Conservation (phyloP, 768 basidiomycete species). For the Candolleomyces efflorescens region DNA sequence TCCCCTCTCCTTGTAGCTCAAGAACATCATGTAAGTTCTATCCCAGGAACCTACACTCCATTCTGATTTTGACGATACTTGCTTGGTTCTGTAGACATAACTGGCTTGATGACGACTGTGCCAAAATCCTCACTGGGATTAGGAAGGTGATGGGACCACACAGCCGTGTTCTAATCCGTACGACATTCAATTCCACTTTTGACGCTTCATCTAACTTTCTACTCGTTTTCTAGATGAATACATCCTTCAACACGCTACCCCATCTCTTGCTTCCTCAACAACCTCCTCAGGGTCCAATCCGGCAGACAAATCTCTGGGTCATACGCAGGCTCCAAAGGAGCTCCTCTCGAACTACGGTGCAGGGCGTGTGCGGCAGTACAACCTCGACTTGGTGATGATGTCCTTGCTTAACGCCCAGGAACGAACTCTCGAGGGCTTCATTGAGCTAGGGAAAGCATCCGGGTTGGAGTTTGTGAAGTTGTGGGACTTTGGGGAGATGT, state of each 20-base stretch:
- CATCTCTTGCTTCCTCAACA: neutral
- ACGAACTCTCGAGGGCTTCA: constrained; percentile 36
- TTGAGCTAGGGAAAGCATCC: constrained; percentile 26
- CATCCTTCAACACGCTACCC: constrained; percentile 26
- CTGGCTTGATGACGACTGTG: constrained; percentile 34
- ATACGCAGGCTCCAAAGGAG: constrained; percentile 34
- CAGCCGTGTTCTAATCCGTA: constrained; percentile 35
- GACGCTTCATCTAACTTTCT: neutral
- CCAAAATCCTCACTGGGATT: constrained; percentile 31
- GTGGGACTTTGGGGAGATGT: constrained; percentile 28
- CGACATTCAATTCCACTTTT: constrained; percentile 8
- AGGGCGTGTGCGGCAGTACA: constrained; percentile 34
- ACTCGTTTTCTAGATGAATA: constrained; percentile 27
- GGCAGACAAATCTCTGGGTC: neutral
- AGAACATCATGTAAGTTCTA: constrained; percentile 28
- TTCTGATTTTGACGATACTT: neutral
- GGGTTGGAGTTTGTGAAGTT: constrained; percentile 28
- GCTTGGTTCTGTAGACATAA: constrained; percentile 28
- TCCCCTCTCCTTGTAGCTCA: constrained; percentile 20
- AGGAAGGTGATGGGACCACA: constrained; percentile 28
- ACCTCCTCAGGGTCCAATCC: neutral
- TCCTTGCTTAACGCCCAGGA: constrained; percentile 36
- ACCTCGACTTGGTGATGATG: constrained; percentile 47
- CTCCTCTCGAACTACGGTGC: constrained; percentile 45
- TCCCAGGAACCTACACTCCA: neutral